These are phyloP conservation scores for Globisporangium canariense DNA, from an alignment of 352 stramenopile genomes.

Conservation along the genomic window DNA sequence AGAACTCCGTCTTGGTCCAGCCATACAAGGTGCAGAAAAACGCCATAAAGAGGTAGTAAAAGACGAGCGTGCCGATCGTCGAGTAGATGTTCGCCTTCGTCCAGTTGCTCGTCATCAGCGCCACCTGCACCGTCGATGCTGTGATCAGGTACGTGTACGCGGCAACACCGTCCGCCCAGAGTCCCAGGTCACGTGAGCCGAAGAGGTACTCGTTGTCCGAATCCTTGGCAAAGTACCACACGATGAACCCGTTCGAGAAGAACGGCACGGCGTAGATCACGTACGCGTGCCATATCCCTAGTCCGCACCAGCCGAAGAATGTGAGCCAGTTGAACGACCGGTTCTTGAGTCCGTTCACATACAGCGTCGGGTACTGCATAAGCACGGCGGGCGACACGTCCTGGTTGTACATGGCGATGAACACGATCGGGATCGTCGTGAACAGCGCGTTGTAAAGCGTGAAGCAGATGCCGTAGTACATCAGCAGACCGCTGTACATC, in stretches of 20 bases:
- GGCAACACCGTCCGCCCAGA: slow-evolving; percentile 79
- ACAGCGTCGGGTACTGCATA: slow-evolving; percentile 89
- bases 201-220: slow-evolving; percentile 49
- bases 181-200: slow-evolving; percentile 62
- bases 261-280: slow-evolving; percentile 84
- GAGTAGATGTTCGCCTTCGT: slow-evolving; percentile 67
- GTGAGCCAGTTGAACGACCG: slow-evolving; percentile 88
- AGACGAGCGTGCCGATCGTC: slow-evolving; percentile 78
- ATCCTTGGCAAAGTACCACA: slow-evolving; percentile 75
- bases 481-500: slow-evolving; percentile 86
- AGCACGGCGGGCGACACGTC: slow-evolving; percentile 84
- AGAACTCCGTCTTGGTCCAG: slow-evolving; percentile 72
- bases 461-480: slow-evolving; percentile 90
- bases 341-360: slow-evolving; percentile 86
- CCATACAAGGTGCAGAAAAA: slow-evolving; percentile 82
- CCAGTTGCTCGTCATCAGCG: slow-evolving; percentile 89
- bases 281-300: slow-evolving; percentile 87
- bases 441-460: slow-evolving; percentile 90
- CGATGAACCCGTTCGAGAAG: slow-evolving; percentile 79
- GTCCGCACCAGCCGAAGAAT: slow-evolving; percentile 83
- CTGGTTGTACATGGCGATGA: slow-evolving; percentile 91
- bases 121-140: slow-evolving; percentile 79
- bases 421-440: slow-evolving; percentile 86
- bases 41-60: slow-evolving; percentile 84
- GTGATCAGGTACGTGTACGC: slow-evolving; percentile 87